A percentile compares a stretch with the other conserved stretches of the same genome.
phyloP scores from a whole-genome alignment of 257 asterid genomes.

The Avicennia marina region DNA sequence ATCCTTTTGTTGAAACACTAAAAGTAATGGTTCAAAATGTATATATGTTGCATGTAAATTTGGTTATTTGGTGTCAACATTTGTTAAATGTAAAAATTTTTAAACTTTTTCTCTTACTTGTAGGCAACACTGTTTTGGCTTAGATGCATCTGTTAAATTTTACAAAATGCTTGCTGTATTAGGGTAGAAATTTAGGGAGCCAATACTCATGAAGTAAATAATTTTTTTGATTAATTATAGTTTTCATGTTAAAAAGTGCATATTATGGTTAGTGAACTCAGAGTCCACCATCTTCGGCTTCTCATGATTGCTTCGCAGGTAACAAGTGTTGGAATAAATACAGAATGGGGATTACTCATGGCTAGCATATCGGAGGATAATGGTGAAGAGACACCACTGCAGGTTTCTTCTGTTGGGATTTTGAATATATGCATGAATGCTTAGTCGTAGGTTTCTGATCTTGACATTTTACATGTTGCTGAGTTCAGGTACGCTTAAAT shows the following conservation, averaged over 20 bases:
- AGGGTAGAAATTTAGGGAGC: background rate
- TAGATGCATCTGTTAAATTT: background rate
- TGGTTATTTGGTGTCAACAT: background rate
- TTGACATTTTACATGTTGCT: constrained; percentile 17
- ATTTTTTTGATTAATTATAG: too few relatives aligned
- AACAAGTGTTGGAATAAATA: constrained; percentile 80
- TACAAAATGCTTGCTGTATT: constrained; percentile 13
- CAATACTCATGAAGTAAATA: background rate
- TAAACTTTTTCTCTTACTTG: background rate
- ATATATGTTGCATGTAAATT: background rate
- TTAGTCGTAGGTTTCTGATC: constrained; percentile 14
- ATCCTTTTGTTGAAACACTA: background rate
- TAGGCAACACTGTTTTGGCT: background rate
- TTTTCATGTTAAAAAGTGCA: too few relatives aligned
- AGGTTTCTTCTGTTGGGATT: constrained; percentile 41
- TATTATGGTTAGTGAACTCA: too few relatives aligned
- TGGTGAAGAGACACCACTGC: constrained; percentile 97
- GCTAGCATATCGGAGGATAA: constrained; percentile 95
- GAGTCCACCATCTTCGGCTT: background rate
- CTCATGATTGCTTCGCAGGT: constrained; percentile 37
- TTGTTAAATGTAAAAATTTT: background rate
- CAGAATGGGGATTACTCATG: constrained; percentile 98
- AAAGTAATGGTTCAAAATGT: background rate
- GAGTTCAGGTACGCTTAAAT: constrained; percentile 70
- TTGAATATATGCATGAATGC: constrained; percentile 1